Conservation (phyloP, 1,139 yeast species). For the Suhomyces maxii region DNA sequence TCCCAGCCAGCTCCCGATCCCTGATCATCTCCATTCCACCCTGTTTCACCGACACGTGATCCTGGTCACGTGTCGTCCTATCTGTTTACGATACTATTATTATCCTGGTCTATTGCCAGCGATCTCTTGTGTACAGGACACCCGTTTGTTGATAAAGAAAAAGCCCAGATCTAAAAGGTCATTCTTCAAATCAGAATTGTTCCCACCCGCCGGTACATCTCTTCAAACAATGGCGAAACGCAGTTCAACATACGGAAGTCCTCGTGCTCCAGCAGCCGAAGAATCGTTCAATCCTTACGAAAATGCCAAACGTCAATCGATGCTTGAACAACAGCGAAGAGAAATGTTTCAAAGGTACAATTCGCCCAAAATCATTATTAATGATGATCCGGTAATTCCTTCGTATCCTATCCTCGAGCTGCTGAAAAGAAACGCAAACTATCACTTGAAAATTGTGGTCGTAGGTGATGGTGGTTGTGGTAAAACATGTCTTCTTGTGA, state of each 20-base stretch:
- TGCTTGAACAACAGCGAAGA: conserved; percentile 23
- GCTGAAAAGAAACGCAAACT: conserved; percentile 33
- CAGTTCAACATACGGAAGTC: conserved; percentile 8
- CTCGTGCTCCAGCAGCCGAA: conserved; percentile 5
- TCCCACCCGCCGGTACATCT: background rate
- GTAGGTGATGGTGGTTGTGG: conserved; percentile 98
- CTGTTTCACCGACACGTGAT: too few species aligned
- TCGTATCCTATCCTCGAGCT: conserved; percentile 33
- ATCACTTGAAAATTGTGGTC: conserved; percentile 68
- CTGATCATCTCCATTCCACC: too few species aligned
- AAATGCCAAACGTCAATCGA: conserved; percentile 23
- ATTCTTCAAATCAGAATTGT: background rate
- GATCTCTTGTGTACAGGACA: conserved; percentile 2
- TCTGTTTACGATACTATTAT: too few species aligned
- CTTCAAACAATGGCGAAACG: conserved; percentile 8
- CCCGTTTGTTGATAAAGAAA: conserved; percentile 10
- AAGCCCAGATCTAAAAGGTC: background rate
- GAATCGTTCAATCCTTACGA: conserved; percentile 31
- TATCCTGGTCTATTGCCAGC: background rate
- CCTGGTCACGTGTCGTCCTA: too few species aligned
- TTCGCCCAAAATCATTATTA: conserved; percentile 32
- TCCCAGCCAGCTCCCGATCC: too few species aligned
- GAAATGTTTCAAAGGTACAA: conserved; percentile 20
- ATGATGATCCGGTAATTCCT: conserved; percentile 44
- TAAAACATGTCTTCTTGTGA: conserved; percentile 79